Evolutionary conservation across 31 red algal genomes (phyloP).

Genomic region (Odonthalia washingtoniensis): DNA sequence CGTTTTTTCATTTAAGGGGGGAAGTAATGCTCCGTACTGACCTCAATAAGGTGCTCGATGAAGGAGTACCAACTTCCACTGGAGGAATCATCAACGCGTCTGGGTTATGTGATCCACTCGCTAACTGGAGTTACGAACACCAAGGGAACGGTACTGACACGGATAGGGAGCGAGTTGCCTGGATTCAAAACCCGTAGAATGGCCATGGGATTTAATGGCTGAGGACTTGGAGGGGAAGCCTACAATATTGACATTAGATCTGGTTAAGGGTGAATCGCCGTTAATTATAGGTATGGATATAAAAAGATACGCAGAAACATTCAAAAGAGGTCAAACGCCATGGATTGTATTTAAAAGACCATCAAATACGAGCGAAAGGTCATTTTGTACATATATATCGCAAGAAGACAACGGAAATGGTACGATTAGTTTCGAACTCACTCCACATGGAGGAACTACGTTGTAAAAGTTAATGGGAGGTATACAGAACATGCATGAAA

Average conservation of each 20-base stretch:
- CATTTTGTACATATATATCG: conserved; percentile 7
- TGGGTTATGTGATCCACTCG: neutral
- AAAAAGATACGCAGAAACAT: neutral
- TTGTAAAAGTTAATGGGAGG: neutral
- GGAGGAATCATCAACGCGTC: neutral
- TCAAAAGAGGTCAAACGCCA: neutral
- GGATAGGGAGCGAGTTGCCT: conserved; percentile 1
- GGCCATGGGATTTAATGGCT: neutral
- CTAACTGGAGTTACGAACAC: neutral
- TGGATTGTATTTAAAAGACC: neutral
- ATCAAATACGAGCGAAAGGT: neutral
- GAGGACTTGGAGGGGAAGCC: conserved; percentile 8
- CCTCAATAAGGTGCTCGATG: conserved; percentile 14
- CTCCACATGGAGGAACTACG: neutral
- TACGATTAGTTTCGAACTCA: neutral
- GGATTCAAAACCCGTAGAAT: conserved; percentile 1
- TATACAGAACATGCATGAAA: no score
- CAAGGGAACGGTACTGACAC: neutral
- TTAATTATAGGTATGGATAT: conserved; percentile 25
- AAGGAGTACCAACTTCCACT: neutral
- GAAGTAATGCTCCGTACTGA: neutral
- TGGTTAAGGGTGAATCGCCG: conserved; percentile 4
- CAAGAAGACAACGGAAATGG: conserved; percentile 4
- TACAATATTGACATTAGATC: conserved; percentile 7
- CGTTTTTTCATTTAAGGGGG: neutral